Conservation (phyloP, 2,329 filamentous ascomycete genomes). For the Microdochium nivale region DNA sequence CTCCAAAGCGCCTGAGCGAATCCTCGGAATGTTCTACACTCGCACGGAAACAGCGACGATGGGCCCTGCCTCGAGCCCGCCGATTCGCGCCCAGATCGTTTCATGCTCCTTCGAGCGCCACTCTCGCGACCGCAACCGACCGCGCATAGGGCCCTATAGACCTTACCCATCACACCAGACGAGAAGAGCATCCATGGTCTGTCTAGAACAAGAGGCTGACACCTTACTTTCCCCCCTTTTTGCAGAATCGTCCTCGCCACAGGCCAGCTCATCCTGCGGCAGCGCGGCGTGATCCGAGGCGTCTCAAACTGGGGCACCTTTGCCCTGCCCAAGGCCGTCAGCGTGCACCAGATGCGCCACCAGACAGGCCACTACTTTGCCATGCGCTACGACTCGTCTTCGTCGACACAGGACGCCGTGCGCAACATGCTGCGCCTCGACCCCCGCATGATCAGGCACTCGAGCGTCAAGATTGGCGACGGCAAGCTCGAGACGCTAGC, state of each 20-base stretch:
- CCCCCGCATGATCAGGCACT: slow-evolving; percentile 81
- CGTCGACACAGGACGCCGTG: slow-evolving; percentile 65
- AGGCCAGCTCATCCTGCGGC: slow-evolving; percentile 72
- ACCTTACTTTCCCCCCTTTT: too few relatives aligned
- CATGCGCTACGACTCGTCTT: slow-evolving; percentile 84
- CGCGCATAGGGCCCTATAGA: too few relatives aligned
- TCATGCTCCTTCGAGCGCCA: too few relatives aligned
- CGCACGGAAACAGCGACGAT: too few relatives aligned
- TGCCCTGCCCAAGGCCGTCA: slow-evolving; percentile 70
- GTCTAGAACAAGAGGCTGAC: too few relatives aligned
- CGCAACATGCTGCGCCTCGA: slow-evolving; percentile 72
- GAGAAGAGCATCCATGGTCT: too few relatives aligned
- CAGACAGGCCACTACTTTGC: slow-evolving; percentile 91
- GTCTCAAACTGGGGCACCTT: slow-evolving; percentile 94
- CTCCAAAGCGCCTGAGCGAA: too few relatives aligned
- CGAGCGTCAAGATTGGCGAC: slow-evolving; percentile 76
- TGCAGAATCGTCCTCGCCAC: slow-evolving; percentile 77
- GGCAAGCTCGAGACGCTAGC: slow-evolving; percentile 44
- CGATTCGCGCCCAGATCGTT: too few relatives aligned
- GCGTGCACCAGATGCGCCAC: slow-evolving; percentile 76
- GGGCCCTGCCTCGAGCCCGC: too few relatives aligned
- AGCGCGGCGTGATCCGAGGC: slow-evolving; percentile 83
- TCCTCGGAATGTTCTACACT: too few relatives aligned
- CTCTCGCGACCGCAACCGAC: too few relatives aligned
- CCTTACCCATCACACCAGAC: too few relatives aligned